phyloP scores from a whole-genome alignment of 2,329 filamentous ascomycete species.

The Alternaria brassicicola region DNA sequence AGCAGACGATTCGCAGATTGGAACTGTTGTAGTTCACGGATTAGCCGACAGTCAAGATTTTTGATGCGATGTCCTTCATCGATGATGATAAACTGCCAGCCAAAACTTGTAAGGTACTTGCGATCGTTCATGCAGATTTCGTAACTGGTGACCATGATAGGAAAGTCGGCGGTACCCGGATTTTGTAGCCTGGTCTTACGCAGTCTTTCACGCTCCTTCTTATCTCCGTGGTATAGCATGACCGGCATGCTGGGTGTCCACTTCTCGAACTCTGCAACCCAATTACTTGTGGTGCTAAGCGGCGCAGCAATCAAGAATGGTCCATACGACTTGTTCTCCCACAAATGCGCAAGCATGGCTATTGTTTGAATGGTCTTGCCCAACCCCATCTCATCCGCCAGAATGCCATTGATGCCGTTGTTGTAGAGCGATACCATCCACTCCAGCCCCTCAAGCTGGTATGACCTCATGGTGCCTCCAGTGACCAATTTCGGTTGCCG shows the following conservation, averaged over 20 bases:
- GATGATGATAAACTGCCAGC: conserved; percentile 98
- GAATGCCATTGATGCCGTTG: conserved; percentile 88
- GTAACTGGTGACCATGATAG: conserved; percentile 92
- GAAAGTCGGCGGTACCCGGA: conserved; percentile 75
- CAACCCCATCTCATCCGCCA: conserved; percentile 93
- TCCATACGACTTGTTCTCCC: conserved; percentile 85
- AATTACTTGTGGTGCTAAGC: conserved; percentile 90
- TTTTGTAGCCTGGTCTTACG: conserved; percentile 73
- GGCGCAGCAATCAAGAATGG: conserved; percentile 92
- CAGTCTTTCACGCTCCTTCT: conserved; percentile 76
- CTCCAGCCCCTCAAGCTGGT: conserved; percentile 91
- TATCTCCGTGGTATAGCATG: conserved; percentile 86
- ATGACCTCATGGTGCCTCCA: conserved; percentile 89
- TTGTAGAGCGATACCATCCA: conserved; percentile 87
- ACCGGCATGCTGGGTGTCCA: conserved; percentile 92
- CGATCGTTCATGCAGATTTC: conserved; percentile 95
- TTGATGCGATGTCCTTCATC: conserved; percentile 98
- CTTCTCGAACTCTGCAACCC: conserved; percentile 89
- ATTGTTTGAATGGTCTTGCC: conserved; percentile 94
- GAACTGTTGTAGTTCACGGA: conserved; percentile 86
- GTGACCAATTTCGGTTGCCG: conserved; percentile 84
- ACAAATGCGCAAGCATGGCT: conserved; percentile 81
- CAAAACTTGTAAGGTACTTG: conserved; percentile 78
- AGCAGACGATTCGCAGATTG: conserved; percentile 87
- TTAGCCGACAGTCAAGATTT: conserved; percentile 91